Evolutionary conservation across 352 stramenopile species (phyloP).

Genomic region (Pythium apleroticum): DNA sequence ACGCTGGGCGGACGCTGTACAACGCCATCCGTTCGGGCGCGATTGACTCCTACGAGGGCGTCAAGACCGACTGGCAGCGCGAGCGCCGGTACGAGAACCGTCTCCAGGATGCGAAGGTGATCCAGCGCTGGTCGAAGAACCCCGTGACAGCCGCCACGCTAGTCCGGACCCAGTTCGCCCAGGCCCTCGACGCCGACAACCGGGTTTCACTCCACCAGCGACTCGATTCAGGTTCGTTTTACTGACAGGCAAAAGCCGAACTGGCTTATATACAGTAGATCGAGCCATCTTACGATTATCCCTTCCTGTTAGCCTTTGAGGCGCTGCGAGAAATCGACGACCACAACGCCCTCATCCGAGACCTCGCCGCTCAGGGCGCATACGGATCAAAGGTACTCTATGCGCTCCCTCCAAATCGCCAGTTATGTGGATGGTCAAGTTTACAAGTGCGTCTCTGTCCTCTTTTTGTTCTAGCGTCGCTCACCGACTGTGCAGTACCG

Average conservation of each 20-base stretch:
- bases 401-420: not conserved
- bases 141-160: conserved; percentile 38
- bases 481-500: conserved; percentile 48
- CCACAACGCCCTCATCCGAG: conserved; percentile 64
- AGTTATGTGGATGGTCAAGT: not conserved
- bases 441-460: not conserved
- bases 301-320: conserved; percentile 42
- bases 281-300: no score
- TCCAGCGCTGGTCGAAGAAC: conserved; percentile 31
- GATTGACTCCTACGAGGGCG: conserved; percentile 58
- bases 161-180: conserved; percentile 54
- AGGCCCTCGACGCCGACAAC: conserved; percentile 32
- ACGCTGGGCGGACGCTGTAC: conserved; percentile 50
- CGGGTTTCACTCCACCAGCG: conserved; percentile 35
- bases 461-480: conserved; percentile 37
- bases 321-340: conserved; percentile 58
- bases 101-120: conserved; percentile 47
- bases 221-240: conserved; percentile 47
- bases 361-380: conserved; percentile 40
- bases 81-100: conserved; percentile 59
- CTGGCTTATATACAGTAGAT: no score
- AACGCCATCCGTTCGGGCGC: conserved; percentile 65
- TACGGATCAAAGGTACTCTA: conserved; percentile 52
- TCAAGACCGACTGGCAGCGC: conserved; percentile 74
- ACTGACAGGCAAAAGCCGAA: no score